These are phyloP conservation scores for Aspergillaceae sp. DNA, from an alignment of 2,329 filamentous ascomycete species.

Conservation along the genomic window DNA sequence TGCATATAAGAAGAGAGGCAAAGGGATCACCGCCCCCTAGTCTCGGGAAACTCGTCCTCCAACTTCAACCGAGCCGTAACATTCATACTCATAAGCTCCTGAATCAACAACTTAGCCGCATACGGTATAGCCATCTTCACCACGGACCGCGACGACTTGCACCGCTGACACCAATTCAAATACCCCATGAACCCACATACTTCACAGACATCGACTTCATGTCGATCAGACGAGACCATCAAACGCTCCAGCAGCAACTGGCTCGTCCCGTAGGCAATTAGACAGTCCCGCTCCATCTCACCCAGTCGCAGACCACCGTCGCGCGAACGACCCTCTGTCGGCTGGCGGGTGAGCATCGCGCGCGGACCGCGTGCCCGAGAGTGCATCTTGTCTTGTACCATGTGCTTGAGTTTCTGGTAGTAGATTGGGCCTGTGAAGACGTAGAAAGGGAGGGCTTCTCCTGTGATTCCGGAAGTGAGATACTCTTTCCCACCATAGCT, in stretches of 20 bases:
- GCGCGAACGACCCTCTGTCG: constrained; percentile 87
- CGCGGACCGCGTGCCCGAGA: constrained; percentile 81
- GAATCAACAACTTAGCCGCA: constrained; percentile 88
- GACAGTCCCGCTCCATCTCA: constrained; percentile 97
- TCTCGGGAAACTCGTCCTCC: constrained; percentile 78
- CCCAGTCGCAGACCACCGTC: constrained; percentile 88
- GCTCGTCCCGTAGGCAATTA: constrained; percentile 92
- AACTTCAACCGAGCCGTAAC: constrained; percentile 86
- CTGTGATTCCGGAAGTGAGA: constrained; percentile 89
- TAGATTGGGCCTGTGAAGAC: constrained; percentile 99
- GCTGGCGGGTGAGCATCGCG: constrained; percentile 87
- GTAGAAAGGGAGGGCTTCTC: constrained; percentile 86
- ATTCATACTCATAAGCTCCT: constrained; percentile 97
- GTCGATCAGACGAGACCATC: constrained; percentile 89
- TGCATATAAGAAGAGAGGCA: not conserved
- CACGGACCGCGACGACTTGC: constrained; percentile 73
- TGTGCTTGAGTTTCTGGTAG: constrained; percentile 99
- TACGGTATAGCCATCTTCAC: constrained; percentile 96
- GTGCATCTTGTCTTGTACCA: constrained; percentile 99
- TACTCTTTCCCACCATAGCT: constrained; percentile 97
- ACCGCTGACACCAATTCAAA: constrained; percentile 88
- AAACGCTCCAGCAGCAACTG: constrained; percentile 86
- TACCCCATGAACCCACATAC: constrained; percentile 92
- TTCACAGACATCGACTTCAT: constrained; percentile 89
- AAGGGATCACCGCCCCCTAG: constrained; percentile 24